Conservation (phyloP, 768 basidiomycete genomes). For the Russula griseocarnosa region DNA sequence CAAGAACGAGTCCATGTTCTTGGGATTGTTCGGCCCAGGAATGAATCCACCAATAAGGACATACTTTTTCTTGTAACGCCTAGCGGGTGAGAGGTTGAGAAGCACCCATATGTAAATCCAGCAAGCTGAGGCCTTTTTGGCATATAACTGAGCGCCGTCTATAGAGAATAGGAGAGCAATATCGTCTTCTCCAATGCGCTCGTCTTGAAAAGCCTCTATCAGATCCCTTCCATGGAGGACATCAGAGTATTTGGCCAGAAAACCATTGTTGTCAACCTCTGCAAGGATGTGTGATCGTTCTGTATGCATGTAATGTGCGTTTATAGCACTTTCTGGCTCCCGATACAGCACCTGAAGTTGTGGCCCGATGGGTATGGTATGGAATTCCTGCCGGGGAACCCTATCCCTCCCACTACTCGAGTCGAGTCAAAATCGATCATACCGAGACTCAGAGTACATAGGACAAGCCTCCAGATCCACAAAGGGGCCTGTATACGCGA, state of each 20-base stretch:
- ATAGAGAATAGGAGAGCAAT: not conserved
- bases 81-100: constrained; percentile 33
- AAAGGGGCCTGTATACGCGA: not conserved
- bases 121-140: not conserved
- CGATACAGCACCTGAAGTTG: not conserved
- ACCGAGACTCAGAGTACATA: not conserved
- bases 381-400: not conserved
- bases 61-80: constrained; percentile 25
- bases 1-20: too few relatives aligned
- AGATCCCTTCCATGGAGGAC: not conserved
- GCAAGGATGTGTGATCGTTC: not conserved
- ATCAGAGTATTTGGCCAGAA: not conserved
- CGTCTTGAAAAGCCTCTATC: not conserved
- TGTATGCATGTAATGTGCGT: not conserved
- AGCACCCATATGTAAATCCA: constrained; percentile 42
- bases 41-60: constrained; percentile 32
- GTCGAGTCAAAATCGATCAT: not conserved
- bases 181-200: not conserved
- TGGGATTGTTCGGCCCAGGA: too few relatives aligned
- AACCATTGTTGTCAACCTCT: not conserved
- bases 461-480: not conserved
- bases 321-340: not conserved
- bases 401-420: not conserved
- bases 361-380: not conserved
- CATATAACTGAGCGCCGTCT: not conserved